Percentiles rank a stretch among this genome's conserved stretches.
phyloP scores from a whole-genome alignment of 2,329 filamentous ascomycete species.

The Aspergillus nomiae region DNA sequence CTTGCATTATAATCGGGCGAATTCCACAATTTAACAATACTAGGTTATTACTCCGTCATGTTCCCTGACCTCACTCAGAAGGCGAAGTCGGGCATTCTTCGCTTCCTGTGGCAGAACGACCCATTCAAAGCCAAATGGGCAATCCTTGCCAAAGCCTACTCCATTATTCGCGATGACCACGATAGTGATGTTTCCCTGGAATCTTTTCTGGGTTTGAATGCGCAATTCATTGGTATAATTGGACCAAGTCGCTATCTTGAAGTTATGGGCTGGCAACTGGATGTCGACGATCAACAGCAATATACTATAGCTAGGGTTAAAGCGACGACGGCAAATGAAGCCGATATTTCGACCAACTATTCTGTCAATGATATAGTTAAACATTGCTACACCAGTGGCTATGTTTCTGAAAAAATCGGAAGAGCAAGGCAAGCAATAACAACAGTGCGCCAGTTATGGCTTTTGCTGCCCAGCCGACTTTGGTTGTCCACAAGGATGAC shows the following conservation, averaged over 20 bases:
- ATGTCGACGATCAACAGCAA: conserved; percentile 30
- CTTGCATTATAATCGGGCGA: not conserved
- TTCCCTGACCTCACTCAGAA: conserved; percentile 55
- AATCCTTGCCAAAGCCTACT: conserved; percentile 59
- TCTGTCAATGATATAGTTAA: conserved; percentile 36
- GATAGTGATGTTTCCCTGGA: conserved; percentile 51
- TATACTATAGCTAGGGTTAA: conserved; percentile 24
- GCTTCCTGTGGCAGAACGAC: conserved; percentile 54
- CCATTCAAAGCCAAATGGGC: conserved; percentile 55
- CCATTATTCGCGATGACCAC: conserved; percentile 55
- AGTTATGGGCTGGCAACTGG: conserved; percentile 50
- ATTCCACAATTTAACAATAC: conserved; percentile 12
- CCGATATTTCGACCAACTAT: conserved; percentile 30
- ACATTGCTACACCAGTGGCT: conserved; percentile 33
- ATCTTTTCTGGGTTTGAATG: conserved; percentile 50
- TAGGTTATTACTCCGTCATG: conserved; percentile 52
- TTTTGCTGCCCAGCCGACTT: conserved; percentile 27
- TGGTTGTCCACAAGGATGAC: conserved; percentile 13
- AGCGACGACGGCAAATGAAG: conserved; percentile 18
- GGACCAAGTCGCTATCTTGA: conserved; percentile 49
- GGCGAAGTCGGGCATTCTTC: conserved; percentile 54
- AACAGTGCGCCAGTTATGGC: conserved; percentile 25
- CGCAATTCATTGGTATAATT: conserved; percentile 51
- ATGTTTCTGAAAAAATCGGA: conserved; percentile 23
- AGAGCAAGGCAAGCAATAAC: conserved; percentile 9